These are phyloP conservation scores for Catunica adiposa DNA, from an alignment of 2,329 filamentous ascomycete species.

Conservation along the genomic window DNA sequence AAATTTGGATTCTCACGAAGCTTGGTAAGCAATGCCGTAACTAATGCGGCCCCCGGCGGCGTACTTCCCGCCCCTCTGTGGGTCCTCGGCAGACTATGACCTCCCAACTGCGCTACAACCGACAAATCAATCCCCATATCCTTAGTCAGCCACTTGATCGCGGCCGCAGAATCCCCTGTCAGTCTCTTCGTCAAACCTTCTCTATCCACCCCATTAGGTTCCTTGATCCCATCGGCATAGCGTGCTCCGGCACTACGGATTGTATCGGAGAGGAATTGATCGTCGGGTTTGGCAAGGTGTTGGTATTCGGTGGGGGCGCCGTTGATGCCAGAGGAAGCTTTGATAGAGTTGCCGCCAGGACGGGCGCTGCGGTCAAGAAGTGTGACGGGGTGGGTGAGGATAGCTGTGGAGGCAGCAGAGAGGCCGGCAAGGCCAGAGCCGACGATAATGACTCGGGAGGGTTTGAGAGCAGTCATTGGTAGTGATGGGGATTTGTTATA, in stretches of 20 bases:
- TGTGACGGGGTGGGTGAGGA: conserved; percentile 34
- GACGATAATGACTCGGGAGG: conserved; percentile 38
- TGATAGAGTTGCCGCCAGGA: conserved; percentile 49
- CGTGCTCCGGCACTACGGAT: conserved; percentile 36
- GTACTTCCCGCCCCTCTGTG: conserved; percentile 39
- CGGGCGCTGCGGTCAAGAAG: conserved; percentile 43
- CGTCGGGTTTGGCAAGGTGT: conserved; percentile 20
- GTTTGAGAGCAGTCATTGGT: not conserved
- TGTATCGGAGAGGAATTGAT: conserved; percentile 38
- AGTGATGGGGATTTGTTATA: not conserved
- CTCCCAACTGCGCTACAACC: conserved; percentile 41
- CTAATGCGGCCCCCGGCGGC: conserved; percentile 43
- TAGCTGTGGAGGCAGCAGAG: conserved; percentile 39
- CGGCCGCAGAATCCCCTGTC: conserved; percentile 29
- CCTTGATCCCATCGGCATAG: conserved; percentile 18
- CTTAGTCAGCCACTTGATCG: conserved; percentile 40
- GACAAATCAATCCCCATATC: conserved; percentile 41
- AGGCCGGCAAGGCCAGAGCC: conserved; percentile 49
- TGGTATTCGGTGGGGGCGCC: conserved; percentile 44
- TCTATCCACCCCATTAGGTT: conserved; percentile 20
- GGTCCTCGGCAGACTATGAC: conserved; percentile 39
- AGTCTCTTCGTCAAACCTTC: conserved; percentile 32
- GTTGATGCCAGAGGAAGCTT: conserved; percentile 51
- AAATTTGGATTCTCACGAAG: conserved; percentile 34
- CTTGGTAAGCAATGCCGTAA: conserved; percentile 34